These are phyloP conservation scores for Naganishia antarctica DNA, from an alignment of 768 basidiomycete genomes.

Conservation along the genomic window DNA sequence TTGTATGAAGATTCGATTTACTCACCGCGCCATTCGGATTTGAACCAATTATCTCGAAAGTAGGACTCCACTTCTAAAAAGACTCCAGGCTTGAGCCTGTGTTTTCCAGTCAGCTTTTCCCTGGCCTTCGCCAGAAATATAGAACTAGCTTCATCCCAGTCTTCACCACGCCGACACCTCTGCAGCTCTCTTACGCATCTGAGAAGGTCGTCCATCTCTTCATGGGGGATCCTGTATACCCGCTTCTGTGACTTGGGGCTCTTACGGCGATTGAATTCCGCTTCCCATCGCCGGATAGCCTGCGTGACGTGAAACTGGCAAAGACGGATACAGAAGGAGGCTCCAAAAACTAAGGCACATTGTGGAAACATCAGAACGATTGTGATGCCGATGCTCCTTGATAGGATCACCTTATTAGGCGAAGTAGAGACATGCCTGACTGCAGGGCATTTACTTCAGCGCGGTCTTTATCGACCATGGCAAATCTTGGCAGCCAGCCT, in stretches of 20 bases:
- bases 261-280: neutral
- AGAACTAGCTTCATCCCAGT: neutral
- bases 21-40: neutral
- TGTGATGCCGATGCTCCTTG: no score
- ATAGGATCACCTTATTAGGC: no score
- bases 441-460: neutral
- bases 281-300: neutral
- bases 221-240: neutral
- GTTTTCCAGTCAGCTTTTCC: neutral
- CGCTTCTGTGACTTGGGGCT: neutral
- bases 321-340: neutral
- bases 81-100: no score
- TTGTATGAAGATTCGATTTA: no score
- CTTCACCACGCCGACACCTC: neutral
- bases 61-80: neutral
- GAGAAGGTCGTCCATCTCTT: neutral
- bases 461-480: neutral
- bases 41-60: neutral
- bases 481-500: neutral
- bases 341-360: no score
- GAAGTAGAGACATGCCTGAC: no score
- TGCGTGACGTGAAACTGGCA: constrained; percentile 1
- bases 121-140: neutral
- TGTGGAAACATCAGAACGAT: no score
- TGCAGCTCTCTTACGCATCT: neutral